Conservation (phyloP, 2,329 filamentous ascomycete genomes). For the Colletotrichum sp. region DNA sequence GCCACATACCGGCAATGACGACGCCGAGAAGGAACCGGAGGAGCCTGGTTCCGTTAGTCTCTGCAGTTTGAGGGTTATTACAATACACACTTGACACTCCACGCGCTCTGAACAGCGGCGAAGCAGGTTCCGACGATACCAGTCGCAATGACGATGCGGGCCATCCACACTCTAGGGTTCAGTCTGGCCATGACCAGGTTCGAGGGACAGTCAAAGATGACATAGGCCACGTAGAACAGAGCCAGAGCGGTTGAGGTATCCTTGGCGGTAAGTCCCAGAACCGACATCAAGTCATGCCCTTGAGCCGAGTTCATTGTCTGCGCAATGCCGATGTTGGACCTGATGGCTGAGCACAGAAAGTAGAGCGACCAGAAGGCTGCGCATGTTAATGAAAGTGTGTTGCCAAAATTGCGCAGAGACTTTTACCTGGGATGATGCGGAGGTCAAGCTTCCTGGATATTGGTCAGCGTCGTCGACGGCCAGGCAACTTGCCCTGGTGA, state of each 20-base stretch:
- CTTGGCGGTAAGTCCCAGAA: constrained; percentile 72
- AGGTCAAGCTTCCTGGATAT: constrained; percentile 55
- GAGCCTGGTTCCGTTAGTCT: constrained; percentile 49
- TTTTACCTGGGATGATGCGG: constrained; percentile 63
- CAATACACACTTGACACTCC: constrained; percentile 76
- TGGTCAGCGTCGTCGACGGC: background rate
- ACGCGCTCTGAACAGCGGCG: constrained; percentile 79
- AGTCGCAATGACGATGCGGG: constrained; percentile 86
- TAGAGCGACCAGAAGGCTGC: constrained; percentile 87
- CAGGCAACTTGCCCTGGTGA: background rate
- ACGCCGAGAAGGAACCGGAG: constrained; percentile 84
- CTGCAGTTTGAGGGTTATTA: constrained; percentile 6
- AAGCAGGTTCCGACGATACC: constrained; percentile 85
- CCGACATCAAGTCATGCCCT: constrained; percentile 76
- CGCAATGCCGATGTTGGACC: constrained; percentile 90
- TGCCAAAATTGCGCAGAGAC: background rate
- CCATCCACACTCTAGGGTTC: constrained; percentile 90
- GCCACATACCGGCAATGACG: constrained; percentile 94
- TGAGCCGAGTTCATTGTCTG: constrained; percentile 85
- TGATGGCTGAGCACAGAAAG: constrained; percentile 90
- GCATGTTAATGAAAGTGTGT: background rate
- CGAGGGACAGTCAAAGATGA: constrained; percentile 86
- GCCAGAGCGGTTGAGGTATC: constrained; percentile 86
- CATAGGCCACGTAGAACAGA: constrained; percentile 91
- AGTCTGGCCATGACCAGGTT: constrained; percentile 88